Evolutionary conservation across 352 stramenopile genomes (phyloP).

Genomic region (Phytophthora chlamydospora): DNA sequence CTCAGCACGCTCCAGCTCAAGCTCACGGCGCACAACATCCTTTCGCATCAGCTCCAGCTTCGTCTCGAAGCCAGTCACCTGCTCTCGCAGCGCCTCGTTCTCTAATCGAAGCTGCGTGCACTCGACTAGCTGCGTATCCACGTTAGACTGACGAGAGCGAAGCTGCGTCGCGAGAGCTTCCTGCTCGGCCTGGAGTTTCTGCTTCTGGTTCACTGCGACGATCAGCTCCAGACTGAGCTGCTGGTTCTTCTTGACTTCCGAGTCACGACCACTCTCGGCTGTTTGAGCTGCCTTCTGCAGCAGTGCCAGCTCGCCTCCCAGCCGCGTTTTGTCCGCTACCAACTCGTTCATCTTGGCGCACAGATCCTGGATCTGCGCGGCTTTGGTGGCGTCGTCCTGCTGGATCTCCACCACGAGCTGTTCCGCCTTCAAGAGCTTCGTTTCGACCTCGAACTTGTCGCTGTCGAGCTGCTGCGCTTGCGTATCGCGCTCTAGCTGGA

Average conservation of each 20-base stretch:
- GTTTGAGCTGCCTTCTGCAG: conserved; percentile 43
- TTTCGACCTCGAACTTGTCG: conserved; percentile 70
- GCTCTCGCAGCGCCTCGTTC: conserved; percentile 26
- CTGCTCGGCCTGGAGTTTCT: conserved; percentile 44
- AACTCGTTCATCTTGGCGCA: conserved; percentile 63
- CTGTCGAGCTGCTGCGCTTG: conserved; percentile 54
- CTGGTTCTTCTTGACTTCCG: conserved; percentile 67
- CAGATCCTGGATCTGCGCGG: conserved; percentile 59
- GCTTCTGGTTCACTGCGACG: conserved; percentile 71
- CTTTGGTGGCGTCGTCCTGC: conserved; percentile 59
- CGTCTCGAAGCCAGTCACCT: conserved; percentile 17
- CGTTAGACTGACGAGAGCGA: conserved; percentile 21
- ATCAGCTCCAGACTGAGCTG: conserved; percentile 75
- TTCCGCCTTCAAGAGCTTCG: conserved; percentile 63
- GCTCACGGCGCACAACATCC: conserved; percentile 47
- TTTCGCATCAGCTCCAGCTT: conserved; percentile 47
- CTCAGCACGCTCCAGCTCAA: conserved; percentile 54
- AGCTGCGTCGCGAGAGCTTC: conserved; percentile 34
- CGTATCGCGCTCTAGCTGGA: conserved; percentile 58
- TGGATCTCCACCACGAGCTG: conserved; percentile 73
- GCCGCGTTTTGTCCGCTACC: conserved; percentile 45
- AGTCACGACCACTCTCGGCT: conserved; percentile 34
- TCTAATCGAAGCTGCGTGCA: conserved; percentile 19
- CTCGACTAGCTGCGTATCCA: conserved; percentile 20
- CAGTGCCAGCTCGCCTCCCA: conserved; percentile 42